phyloP scores from a whole-genome alignment of 371 early-diverging fungal genomes.

The Mortierella sp. region DNA sequence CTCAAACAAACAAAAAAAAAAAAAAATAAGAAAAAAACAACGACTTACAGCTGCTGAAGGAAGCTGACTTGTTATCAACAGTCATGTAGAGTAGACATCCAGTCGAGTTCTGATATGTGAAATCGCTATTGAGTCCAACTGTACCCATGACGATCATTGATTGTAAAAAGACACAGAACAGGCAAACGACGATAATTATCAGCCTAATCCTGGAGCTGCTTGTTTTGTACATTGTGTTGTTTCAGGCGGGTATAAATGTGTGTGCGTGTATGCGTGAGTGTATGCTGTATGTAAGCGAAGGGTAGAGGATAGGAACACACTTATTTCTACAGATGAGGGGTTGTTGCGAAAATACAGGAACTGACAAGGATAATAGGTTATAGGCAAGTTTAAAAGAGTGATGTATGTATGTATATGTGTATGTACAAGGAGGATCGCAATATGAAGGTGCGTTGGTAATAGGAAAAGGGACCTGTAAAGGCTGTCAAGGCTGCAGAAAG shows the following conservation, averaged over 20 bases:
- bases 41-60: constrained; percentile 24
- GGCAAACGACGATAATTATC: constrained; percentile 2
- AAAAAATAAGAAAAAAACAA: background rate
- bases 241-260: no score
- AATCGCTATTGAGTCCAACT: constrained; percentile 28
- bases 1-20: background rate
- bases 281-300: background rate
- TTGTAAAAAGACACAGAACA: constrained; percentile 16
- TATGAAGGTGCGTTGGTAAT: no score
- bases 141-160: constrained; percentile 40
- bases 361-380: background rate
- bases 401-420: no score
- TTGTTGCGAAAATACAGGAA: background rate
- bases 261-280: background rate
- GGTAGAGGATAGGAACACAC: background rate
- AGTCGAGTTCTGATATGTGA: constrained; percentile 3
- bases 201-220: constrained; percentile 25
- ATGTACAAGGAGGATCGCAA: no score
- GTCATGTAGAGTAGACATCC: constrained; percentile 39
- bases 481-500: background rate
- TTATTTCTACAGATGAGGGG: background rate
- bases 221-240: constrained; percentile 19
- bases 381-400: background rate
- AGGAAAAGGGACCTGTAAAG: background rate
- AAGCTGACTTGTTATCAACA: constrained; percentile 4